These are phyloP conservation scores for Coemansia sp. DNA, from an alignment of 192 early-diverging fungal species.

Conservation along the genomic window DNA sequence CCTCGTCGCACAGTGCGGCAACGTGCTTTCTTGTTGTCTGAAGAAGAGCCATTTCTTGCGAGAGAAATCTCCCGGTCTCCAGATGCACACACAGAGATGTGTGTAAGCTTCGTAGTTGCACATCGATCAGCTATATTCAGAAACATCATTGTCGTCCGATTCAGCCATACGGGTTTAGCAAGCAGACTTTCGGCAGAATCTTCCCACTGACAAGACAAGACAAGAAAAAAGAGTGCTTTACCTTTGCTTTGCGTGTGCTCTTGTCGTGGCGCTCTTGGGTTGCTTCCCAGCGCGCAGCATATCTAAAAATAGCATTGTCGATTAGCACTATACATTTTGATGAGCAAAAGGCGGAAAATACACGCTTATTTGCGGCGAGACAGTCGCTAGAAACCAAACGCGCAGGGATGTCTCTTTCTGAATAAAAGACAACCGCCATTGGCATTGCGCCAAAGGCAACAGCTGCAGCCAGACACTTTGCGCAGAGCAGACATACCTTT, in stretches of 20 bases:
- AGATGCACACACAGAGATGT: slow-evolving; percentile 17
- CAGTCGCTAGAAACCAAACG: not conserved
- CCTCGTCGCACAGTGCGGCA: slow-evolving; percentile 20
- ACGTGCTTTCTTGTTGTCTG: slow-evolving; percentile 21
- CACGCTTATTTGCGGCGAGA: not conserved
- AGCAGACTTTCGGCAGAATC: not conserved
- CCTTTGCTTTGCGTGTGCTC: slow-evolving; percentile 42
- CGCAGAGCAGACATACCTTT: slow-evolving; percentile 26
- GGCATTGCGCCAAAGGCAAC: not conserved
- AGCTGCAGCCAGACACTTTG: not conserved
- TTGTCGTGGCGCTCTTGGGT: slow-evolving; percentile 38
- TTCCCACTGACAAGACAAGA: not conserved
- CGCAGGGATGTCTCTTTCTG: not conserved
- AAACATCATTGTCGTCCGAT: not conserved
- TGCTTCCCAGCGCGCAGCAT: slow-evolving; percentile 29
- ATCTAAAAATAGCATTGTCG: slow-evolving; percentile 33
- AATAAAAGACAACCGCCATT: not conserved
- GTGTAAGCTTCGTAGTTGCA: slow-evolving; percentile 8
- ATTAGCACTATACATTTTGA: not conserved
- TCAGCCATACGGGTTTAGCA: not conserved
- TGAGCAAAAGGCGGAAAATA: not conserved
- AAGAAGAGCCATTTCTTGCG: slow-evolving; percentile 25
- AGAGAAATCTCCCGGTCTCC: slow-evolving; percentile 19
- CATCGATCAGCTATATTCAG: slow-evolving; percentile 37
- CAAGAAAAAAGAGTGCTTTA: slow-evolving; percentile 4